These are phyloP conservation scores for Nannochloropsis salina DNA, from an alignment of 108 stramenopile genomes.

Conservation along the genomic window DNA sequence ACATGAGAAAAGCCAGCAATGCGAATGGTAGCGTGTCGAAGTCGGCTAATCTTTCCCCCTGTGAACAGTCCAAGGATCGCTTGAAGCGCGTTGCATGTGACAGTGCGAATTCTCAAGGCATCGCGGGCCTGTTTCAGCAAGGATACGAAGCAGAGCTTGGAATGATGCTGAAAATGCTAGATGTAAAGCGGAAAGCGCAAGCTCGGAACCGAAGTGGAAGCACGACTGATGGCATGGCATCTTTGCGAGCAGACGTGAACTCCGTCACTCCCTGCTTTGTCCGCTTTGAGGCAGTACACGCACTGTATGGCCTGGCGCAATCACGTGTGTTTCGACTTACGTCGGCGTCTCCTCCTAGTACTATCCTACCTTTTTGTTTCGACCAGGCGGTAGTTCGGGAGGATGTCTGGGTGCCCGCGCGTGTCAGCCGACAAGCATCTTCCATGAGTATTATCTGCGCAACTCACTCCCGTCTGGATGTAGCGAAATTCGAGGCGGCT, in stretches of 20 bases:
- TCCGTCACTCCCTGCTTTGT: constrained; percentile 14
- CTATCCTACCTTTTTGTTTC: background rate
- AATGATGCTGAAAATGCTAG: constrained; percentile 12
- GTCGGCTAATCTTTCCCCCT: background rate
- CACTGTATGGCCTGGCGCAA: constrained; percentile 7
- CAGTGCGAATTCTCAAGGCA: background rate
- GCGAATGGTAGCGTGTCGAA: background rate
- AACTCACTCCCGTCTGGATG: background rate
- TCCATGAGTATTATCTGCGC: constrained; percentile 12
- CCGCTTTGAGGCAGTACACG: constrained; percentile 19
- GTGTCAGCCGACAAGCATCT: constrained; percentile 14
- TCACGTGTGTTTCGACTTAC: background rate
- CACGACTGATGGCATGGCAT: background rate
- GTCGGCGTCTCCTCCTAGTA: background rate
- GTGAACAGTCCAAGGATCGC: too few relatives aligned
- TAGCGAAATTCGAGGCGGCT: background rate
- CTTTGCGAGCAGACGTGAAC: background rate
- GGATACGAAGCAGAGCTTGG: constrained; percentile 17
- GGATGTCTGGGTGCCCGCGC: background rate
- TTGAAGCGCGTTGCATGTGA: background rate
- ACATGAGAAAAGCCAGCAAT: constrained; percentile 15
- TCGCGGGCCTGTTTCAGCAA: background rate
- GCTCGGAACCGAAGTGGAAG: background rate
- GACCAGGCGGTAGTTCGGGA: background rate
- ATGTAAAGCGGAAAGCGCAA: constrained; percentile 12